A percentile compares a stretch with the other conserved stretches of the same genome.
phyloP scores from a whole-genome alignment of 2,329 filamentous ascomycete species.

The Rutstroemia sp. region DNA sequence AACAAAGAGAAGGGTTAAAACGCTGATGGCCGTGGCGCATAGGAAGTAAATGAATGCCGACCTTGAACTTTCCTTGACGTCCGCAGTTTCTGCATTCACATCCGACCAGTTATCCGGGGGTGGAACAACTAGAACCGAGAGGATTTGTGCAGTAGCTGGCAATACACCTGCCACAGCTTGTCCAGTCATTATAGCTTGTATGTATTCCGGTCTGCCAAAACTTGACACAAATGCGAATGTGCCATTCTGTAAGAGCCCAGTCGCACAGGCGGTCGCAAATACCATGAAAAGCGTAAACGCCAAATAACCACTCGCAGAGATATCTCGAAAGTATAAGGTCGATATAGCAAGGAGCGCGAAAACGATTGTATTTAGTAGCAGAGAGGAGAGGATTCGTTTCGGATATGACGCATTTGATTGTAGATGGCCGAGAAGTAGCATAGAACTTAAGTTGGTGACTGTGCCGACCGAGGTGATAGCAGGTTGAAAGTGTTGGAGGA shows the following conservation, averaged over 20 bases:
- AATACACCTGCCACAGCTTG: slow-evolving; percentile 89
- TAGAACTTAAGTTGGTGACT: slow-evolving; percentile 68
- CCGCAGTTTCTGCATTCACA: slow-evolving; percentile 15
- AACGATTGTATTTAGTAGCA: slow-evolving; percentile 68
- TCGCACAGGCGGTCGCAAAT: slow-evolving; percentile 67
- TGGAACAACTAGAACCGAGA: slow-evolving; percentile 66
- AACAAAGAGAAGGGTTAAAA: slow-evolving; percentile 64
- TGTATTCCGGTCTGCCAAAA: slow-evolving; percentile 82
- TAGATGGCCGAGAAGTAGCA: slow-evolving; percentile 70
- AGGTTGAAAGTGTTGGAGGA: slow-evolving; percentile 79
- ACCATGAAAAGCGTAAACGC: slow-evolving; percentile 78
- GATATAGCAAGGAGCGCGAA: slow-evolving; percentile 77
- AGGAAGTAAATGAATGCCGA: slow-evolving; percentile 89
- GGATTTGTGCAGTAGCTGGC: slow-evolving; percentile 79
- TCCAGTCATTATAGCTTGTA: slow-evolving; percentile 91
- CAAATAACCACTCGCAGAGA: slow-evolving; percentile 63
- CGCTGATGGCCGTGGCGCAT: slow-evolving; percentile 72
- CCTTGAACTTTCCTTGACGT: slow-evolving; percentile 42
- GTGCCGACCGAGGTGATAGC: slow-evolving; percentile 83
- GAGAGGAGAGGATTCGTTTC: slow-evolving; percentile 70
- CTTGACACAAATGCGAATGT: slow-evolving; percentile 85
- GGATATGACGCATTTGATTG: slow-evolving; percentile 84
- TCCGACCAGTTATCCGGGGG: slow-evolving; percentile 31
- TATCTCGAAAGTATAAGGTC: slow-evolving; percentile 58
- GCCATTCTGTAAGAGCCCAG: slow-evolving; percentile 86